Base-by-base conservation (phyloP, 2,329 filamentous ascomycete genomes). In the Fusarium stilboides region DNA sequence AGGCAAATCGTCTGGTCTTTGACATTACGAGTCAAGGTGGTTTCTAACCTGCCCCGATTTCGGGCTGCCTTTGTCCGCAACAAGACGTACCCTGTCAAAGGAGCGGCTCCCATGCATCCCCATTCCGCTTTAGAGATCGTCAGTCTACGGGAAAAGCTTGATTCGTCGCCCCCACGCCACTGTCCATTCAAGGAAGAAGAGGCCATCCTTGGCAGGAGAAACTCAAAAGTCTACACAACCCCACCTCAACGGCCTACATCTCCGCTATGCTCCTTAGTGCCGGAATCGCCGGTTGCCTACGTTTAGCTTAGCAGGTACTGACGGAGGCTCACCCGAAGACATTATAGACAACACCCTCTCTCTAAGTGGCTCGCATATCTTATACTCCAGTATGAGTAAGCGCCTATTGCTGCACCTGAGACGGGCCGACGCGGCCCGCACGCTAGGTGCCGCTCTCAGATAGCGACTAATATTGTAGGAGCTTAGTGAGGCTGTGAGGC, bases 371-470 rank as follows among this genome's bases (percentile, higher is more conserved):
- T 26, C 24, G 24, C 24, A 26, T 26, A 26, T 26, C 24, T 26
- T 8, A 26, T 26, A 26, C 8, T 8, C 24, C 8, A 26, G 24
- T 26, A 26, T 17, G 36, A 28, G 9, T 24, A n/a, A n/a, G 47
- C 24, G 24, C 24, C 8, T 26, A 8, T 26, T 26, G 24, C 24
- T 28, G 26, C 42, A 22, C 42, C 42, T 44, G 42, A 28, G 24
- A 28, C 52, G 42, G 52, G 24, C 52, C 52, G 52, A 22, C 1
- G 22, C 42, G 52, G 52, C 40, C 52, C 52, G 52, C 42, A 17
- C 42, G 22, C 22, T 14, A 28, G 24, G 14, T 17, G 17, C 14
- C 17, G 42, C 42, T 12, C n/a, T n/a, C n/a, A n/a, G n/a, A n/a
- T n/a, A 28, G 42, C 14, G 8, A 14, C 15, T 26, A 19, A 24